Evolutionary conservation across 2,329 filamentous ascomycete species (phyloP).

Genomic region (Penicillium sp.): DNA sequence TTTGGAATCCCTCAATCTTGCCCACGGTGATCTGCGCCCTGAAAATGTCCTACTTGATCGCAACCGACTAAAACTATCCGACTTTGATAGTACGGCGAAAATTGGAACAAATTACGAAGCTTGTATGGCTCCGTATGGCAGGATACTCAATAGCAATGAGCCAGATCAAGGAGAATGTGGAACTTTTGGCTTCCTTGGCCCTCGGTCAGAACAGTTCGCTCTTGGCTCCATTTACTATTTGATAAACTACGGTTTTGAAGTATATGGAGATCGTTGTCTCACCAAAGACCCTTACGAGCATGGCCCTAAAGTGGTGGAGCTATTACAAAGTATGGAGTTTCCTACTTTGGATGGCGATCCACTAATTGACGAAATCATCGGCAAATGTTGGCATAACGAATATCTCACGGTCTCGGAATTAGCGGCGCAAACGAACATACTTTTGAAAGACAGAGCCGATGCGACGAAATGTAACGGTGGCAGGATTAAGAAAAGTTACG

Average conservation of each 20-base stretch:
- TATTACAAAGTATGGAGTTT: constrained; percentile 28
- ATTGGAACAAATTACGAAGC: constrained; percentile 28
- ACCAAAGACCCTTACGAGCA: constrained; percentile 26
- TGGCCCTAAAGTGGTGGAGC: constrained; percentile 22
- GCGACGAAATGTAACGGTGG: not conserved
- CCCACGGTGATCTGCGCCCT: constrained; percentile 33
- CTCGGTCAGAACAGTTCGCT: constrained; percentile 35
- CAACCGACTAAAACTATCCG: constrained; percentile 28
- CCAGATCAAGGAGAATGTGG: constrained; percentile 21
- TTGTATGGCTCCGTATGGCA: constrained; percentile 29
- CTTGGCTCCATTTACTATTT: constrained; percentile 35
- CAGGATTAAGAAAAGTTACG: not conserved
- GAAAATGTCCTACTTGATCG: constrained; percentile 34
- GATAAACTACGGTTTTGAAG: constrained; percentile 34
- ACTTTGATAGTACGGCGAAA: constrained; percentile 32
- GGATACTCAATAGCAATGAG: constrained; percentile 26
- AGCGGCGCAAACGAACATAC: constrained; percentile 18
- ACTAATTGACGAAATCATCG: constrained; percentile 27
- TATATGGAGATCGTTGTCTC: constrained; percentile 30
- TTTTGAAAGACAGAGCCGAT: not conserved
- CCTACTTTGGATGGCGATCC: constrained; percentile 26
- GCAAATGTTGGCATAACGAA: constrained; percentile 25
- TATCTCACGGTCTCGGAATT: constrained; percentile 21
- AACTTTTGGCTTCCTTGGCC: constrained; percentile 24
- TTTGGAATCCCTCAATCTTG: constrained; percentile 33